A percentile compares a stretch with the other conserved stretches of the same genome.
Evolutionary conservation across 805 yeast species (phyloP).

Genomic region (Metschnikowia lochheadii): DNA sequence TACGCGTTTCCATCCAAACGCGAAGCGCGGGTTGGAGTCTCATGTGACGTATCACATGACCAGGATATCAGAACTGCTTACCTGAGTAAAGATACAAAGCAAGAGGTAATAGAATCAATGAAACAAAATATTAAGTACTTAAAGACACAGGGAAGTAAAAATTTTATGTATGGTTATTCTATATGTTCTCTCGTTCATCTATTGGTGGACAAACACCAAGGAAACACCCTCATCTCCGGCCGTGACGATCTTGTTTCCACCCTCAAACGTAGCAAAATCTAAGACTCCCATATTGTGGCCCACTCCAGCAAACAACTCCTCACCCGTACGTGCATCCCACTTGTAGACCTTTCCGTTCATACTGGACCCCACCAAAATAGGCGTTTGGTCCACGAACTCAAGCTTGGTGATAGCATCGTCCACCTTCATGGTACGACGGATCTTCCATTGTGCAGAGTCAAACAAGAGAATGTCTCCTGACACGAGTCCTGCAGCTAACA

Average conservation of each 20-base stretch:
- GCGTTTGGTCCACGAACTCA: slow-evolving; percentile 56
- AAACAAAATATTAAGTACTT: too few species aligned
- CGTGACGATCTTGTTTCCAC: slow-evolving; percentile 69
- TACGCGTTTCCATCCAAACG: slow-evolving; percentile 1
- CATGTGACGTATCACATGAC: neutral
- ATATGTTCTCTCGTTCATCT: neutral
- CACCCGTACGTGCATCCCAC: slow-evolving; percentile 88
- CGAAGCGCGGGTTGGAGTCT: neutral
- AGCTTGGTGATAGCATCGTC: slow-evolving; percentile 86
- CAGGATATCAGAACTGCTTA: neutral
- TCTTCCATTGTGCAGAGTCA: slow-evolving; percentile 82
- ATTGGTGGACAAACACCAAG: slow-evolving; percentile 47
- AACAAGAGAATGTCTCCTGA: slow-evolving; percentile 81
- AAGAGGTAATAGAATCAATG: too few species aligned
- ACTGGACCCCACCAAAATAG: slow-evolving; percentile 62
- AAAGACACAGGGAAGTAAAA: too few species aligned
- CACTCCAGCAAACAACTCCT: slow-evolving; percentile 67
- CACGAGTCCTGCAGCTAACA: slow-evolving; percentile 83
- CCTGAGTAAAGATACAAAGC: neutral
- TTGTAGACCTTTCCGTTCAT: slow-evolving; percentile 84
- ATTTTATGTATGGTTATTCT: neutral
- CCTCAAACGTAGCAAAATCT: slow-evolving; percentile 68
- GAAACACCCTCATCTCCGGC: slow-evolving; percentile 98
- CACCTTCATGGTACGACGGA: slow-evolving; percentile 64
- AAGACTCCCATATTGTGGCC: slow-evolving; percentile 95